A percentile compares a stretch with the other conserved stretches of the same genome.
phyloP scores from a whole-genome alignment of 805 yeast species.

The Crinitomyces ghanaensis region DNA sequence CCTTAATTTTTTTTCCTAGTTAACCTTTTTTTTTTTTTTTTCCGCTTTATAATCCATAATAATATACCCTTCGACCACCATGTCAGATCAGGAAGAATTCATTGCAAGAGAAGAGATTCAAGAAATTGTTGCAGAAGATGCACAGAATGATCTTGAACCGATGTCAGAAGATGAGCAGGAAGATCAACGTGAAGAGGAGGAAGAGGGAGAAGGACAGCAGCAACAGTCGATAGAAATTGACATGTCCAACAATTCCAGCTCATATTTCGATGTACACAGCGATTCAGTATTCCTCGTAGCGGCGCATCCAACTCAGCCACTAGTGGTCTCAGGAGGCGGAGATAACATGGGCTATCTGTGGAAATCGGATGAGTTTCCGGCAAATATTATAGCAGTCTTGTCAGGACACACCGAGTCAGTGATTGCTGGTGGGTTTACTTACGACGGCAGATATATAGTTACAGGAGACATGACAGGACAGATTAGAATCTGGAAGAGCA shows the following conservation, averaged over 20 bases:
- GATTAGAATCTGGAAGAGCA: constrained; percentile 57
- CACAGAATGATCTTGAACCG: constrained; percentile 10
- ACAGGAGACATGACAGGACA: constrained; percentile 96
- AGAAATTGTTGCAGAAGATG: constrained; percentile 11
- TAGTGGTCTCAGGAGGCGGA: constrained; percentile 89
- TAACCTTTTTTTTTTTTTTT: no score
- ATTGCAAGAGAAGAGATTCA: constrained; percentile 4
- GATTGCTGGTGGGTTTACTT: constrained; percentile 69
- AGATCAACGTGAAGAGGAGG: constrained; percentile 27
- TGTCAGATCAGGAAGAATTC: constrained; percentile 1
- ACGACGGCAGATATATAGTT: constrained; percentile 67
- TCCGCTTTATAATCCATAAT: no score
- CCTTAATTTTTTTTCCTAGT: no score
- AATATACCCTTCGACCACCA: no score
- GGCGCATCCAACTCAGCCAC: constrained; percentile 72
- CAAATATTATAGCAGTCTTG: constrained; percentile 65
- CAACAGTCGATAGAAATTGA: constrained; percentile 63
- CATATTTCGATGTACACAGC: constrained; percentile 79
- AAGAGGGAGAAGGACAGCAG: constrained; percentile 24
- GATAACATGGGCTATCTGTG: constrained; percentile 83
- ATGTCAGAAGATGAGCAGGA: constrained; percentile 31
- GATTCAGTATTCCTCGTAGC: constrained; percentile 82
- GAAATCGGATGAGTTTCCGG: constrained; percentile 84
- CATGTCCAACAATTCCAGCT: constrained; percentile 76
- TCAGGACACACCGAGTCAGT: constrained; percentile 83